Base-by-base conservation (phyloP, 805 yeast genomes). In the Teunomyces aglyptinius region DNA sequence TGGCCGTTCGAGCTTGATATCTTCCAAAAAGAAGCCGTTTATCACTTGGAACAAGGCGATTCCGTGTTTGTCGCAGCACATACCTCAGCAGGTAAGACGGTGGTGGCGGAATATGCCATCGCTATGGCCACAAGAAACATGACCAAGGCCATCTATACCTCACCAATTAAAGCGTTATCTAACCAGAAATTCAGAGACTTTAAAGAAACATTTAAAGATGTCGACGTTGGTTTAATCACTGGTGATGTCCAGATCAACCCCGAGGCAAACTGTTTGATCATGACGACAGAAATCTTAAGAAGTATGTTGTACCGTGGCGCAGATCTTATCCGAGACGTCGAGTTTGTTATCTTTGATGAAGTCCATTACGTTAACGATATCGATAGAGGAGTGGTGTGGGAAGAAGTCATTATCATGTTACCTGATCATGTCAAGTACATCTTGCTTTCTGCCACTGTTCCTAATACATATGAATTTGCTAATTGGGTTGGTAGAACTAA, bases 311-410 rank as follows among this genome's bases (percentile, higher is more conserved):
- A 94, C 60, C 76, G 96, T 59, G 99, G 99, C 50, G 96, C 98
- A 0, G 99, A 94, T 69, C 67, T 94, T 39, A 91, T 94, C 56
- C 78, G 99, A 64, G 99, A 94, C 67, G 97, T 94, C 18, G 99
- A 92, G 60, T 94, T 91, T 73, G 97, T 94, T 22, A 90, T 94
- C 34, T 94, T 94, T 63, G 99, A 94, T 70, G 99, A 94, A 63
- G 99, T 94, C 1, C 99, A 94, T 67, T 94, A 94, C 62, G 97
- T 94, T 51, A 94, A 94, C 64, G 99, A 94, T 69, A 85, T 89
- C 48, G 96, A 89, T 58, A 82, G 99, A 65, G 99, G 99, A 60
- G 99, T 94, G 11, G 99, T 94, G 3, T 94, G 99, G 99, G 99
- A 94, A 70, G 99, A 94, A 68, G 97, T 94, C 18, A 94, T 94